Base-by-base conservation (phyloP, 75 land plant genomes). In the Adiantum capillusveneris region DNA sequence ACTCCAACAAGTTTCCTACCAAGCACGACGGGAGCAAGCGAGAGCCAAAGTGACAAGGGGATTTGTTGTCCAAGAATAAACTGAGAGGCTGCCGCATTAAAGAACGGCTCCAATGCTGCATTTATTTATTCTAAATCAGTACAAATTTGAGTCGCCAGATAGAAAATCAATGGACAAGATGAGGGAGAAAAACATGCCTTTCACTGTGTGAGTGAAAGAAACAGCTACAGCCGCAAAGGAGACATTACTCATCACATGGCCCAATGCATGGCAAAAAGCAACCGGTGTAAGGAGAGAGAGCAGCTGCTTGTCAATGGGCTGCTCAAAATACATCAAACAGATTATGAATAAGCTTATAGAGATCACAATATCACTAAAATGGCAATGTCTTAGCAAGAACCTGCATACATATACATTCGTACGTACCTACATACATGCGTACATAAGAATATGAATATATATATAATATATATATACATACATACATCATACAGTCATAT, bases 191-290 rank as follows among this genome's bases (percentile, higher is more conserved):
- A 13, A 46, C 49, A 7, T 46, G 82, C 97, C 97, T 78, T 90
- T 94, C 58, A 94, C 81, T 0, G 98, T 94, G 69, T 90, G 98
- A 21, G 98, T 81, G 72, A 94, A 94, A 11, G 98, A 94, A 44
- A 94, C 98, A 17, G 98, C 98, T 62, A 94, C 98, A 13, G 97
- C 88, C 20, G 98, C 87, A 74, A 89, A 94, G 0, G 98, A 90
- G 19, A 94, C 87, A 67, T 94, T 94, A 64, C 84, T 83, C 67
- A 84, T 94, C 16, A 94, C 84, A 66, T 94, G 98, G 24, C 98
- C 96, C 17, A 94, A 51, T 12, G 96, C 96, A 80, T 94, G 98
- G 64, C 98, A 94, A 18, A 84, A 63, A 7, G 85, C 90, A 27
- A 94, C 96, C 12, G 98, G 98, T 6, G 79, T 75, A 18, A 90